phyloP scores from a whole-genome alignment of 805 yeast species.

The Cephaloascus albidus region DNA sequence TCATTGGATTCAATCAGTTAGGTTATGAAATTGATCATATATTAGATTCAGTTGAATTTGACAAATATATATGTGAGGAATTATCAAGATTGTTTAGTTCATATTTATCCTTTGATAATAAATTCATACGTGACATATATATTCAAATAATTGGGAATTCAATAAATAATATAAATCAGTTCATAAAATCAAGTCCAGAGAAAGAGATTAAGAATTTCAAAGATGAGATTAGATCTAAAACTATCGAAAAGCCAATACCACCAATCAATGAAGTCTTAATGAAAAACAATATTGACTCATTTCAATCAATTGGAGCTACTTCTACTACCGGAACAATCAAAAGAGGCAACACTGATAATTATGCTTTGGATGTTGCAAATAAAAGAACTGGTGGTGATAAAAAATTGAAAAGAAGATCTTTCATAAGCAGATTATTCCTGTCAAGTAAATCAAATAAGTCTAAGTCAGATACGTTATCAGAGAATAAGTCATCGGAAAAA shows the following conservation, averaged over 20 bases:
- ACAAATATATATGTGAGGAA: conserved; percentile 25
- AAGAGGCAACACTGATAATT: background rate
- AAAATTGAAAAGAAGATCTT: background rate
- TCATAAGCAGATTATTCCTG: background rate
- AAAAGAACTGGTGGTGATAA: background rate
- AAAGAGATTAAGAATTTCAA: background rate
- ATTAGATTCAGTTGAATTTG: conserved; percentile 20
- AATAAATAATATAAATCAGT: no score
- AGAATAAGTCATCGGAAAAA: background rate
- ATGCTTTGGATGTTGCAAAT: background rate
- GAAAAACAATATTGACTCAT: background rate
- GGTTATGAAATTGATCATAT: conserved; percentile 10
- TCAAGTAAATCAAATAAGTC: background rate
- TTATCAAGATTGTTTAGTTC: conserved; percentile 22
- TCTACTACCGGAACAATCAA: background rate
- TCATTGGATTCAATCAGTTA: conserved; percentile 15
- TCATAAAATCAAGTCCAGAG: background rate
- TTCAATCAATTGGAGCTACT: background rate
- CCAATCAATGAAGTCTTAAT: background rate
- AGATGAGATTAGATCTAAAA: background rate
- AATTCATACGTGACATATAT: conserved; percentile 12
- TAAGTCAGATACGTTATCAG: background rate
- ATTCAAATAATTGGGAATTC: conserved; percentile 3
- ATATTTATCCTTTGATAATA: conserved; percentile 23
- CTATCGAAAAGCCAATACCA: no score